Base-by-base conservation (phyloP, 2,329 filamentous ascomycete genomes). In the Eutypella sp. region DNA sequence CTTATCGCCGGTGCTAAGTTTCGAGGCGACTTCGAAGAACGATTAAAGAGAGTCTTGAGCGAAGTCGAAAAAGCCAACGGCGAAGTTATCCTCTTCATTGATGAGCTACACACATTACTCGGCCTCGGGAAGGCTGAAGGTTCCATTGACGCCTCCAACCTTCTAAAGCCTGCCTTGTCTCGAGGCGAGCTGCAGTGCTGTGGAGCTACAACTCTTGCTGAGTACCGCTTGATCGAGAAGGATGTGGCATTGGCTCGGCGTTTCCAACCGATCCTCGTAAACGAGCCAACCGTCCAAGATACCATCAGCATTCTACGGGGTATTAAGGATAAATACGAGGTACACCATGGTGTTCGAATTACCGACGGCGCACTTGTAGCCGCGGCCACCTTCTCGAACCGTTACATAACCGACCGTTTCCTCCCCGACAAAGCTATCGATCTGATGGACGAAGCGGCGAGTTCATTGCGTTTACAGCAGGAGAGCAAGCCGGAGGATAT, bases 351-450 rank as follows among this genome's bases (percentile, higher is more conserved):
- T 67, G 92, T 97, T 0, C 79, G 91, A 44, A 97, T 99, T 54
- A 95, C 89, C 0, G 93, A 97, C 58, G 85, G 87, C 2, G 90
- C 93, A 6, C 72, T 97, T 10, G 92, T 99, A 13, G 90, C 93
- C 2, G 92, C 93, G 2, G 91, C 92, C 2, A 87, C 89, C 0
- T 87, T 95, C 62, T 93, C 88, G 51, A 97, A 97, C 60, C 86
- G 93, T 42, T 99, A 97, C 65, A 93, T 99, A 56, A 96, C 91
- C 13, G 92, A 97, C 61, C 85, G 93, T 2, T 97, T 96, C 67
- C 73, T 97, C 1, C 93, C 93, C 0, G 93, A 99, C 67, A 97
- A 97, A 65, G 93, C 93, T 3, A 97, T 99, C 52, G 93, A 97
- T 64, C 69, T 97, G 15, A 93, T 99, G 65, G 93, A 97, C 54